Conservation (phyloP, 768 basidiomycete genomes). For the Trametes villosa region DNA sequence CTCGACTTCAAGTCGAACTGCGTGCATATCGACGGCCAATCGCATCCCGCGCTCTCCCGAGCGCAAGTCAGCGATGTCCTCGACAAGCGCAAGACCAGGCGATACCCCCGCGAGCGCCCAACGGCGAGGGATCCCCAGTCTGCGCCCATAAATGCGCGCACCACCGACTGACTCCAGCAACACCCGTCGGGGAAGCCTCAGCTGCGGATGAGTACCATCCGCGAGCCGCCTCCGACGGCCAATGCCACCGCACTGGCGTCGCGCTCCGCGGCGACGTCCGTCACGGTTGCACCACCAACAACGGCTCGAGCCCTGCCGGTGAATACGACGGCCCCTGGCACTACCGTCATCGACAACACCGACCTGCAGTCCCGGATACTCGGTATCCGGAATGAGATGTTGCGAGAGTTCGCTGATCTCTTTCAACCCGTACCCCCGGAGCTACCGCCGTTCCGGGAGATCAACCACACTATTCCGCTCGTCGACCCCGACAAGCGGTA, state of each 20-base stretch:
- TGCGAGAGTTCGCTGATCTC: constrained; percentile 32
- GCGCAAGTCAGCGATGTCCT: neutral
- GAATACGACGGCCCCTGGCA: no score
- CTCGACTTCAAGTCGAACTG: neutral
- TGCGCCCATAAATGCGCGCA: neutral
- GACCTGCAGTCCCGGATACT: no score
- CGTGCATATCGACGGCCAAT: neutral
- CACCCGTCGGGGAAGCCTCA: no score
- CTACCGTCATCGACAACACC: no score
- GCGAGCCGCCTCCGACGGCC: no score
- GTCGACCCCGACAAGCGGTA: constrained; percentile 40
- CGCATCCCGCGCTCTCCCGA: neutral
- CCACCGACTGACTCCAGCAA: no score
- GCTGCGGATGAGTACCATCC: no score
- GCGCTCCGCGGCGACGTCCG: no score
- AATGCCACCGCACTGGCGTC: no score
- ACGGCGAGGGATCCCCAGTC: neutral
- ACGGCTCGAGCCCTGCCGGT: no score
- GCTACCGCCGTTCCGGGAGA: constrained; percentile 41
- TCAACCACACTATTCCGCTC: constrained; percentile 47
- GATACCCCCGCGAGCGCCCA: neutral
- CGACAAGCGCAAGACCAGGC: neutral
- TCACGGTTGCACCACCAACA: no score
- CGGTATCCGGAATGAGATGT: constrained; percentile 21
- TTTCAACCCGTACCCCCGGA: constrained; percentile 24